Base-by-base conservation (phyloP, 352 stramenopile species). In the Pythium aquatile region DNA sequence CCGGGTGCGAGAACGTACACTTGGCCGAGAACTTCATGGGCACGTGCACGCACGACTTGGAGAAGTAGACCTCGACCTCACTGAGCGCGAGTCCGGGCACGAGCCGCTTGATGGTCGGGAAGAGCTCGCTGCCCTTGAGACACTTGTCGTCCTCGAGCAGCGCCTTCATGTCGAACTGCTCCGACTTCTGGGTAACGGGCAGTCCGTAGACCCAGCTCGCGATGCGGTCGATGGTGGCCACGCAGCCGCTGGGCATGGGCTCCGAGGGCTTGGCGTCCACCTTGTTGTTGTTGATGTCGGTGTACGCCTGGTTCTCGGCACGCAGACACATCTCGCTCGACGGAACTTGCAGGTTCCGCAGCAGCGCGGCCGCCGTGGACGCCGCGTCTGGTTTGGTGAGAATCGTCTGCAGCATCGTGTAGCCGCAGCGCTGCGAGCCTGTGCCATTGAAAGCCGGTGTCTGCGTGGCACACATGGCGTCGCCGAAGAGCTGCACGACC, bases 381-480 rank as follows among this genome's bases (percentile, higher is more conserved):
- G 58, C 58, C 40, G 56, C 55, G 51, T 79, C 70, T 53, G 77
- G 73, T 28, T 68, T 63, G 0, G 58, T 55, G 5, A 76, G 26
- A 28, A 68, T 11, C 35, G 58, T 82, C 63, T 86, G 73, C 10
- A 85, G 44, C 40, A 83, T 70, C 17, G 78, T 83, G 65, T 66
- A 86, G 35, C 77, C 81, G 58, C 81, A 90, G 26, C 74, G 70
- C 63, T 88, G 78, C 20, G 71, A 74, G 65, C 58, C 72, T 17
- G 70, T 69, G 30, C 68, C 69, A 33, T 63, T 68, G 51, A 76
- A 79, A 2, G 76, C 68, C 17, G 78, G 72, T 24, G 71, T 79
- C 63, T 90, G 81, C 49, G 59, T 76, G 39, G 81, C 71, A 48
- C 81, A 90, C 33, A 83, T 55, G 29, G 83, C 52, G 61, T 88